Evolutionary conservation across 2,329 filamentous ascomycete genomes (phyloP).

Genomic region (Coniochaeta sp.): DNA sequence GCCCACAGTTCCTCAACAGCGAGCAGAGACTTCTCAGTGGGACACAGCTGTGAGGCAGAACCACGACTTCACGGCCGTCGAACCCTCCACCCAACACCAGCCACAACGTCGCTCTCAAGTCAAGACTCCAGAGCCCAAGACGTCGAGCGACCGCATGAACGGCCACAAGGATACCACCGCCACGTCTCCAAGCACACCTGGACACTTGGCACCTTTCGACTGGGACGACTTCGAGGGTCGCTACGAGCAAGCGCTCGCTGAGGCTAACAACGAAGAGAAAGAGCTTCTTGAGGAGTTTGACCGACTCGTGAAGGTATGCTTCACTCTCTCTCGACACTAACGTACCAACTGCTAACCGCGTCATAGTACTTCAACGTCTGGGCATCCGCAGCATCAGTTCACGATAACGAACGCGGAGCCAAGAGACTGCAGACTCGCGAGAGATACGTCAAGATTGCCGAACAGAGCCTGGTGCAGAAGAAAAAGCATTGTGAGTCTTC

Average conservation of each 20-base stretch:
- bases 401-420: constrained; percentile 69
- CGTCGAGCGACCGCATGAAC: constrained; percentile 16
- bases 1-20: constrained; percentile 1
- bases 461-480: constrained; percentile 64
- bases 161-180: constrained; percentile 13
- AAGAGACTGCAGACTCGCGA: constrained; percentile 77
- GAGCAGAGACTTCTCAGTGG: not conserved
- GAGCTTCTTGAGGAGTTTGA: constrained; percentile 61
- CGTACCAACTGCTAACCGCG: not conserved
- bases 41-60: not conserved
- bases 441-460: constrained; percentile 67
- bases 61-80: constrained; percentile 3
- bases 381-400: constrained; percentile 63
- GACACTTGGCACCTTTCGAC: constrained; percentile 52
- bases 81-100: not conserved
- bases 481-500: constrained; percentile 72
- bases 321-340: constrained; percentile 7
- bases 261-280: constrained; percentile 57
- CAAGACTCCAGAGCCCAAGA: constrained; percentile 18
- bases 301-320: constrained; percentile 53
- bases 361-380: constrained; percentile 70
- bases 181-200: constrained; percentile 40
- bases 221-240: constrained; percentile 70
- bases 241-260: constrained; percentile 60
- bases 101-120: constrained; percentile 7